A percentile compares a stretch with the other conserved stretches of the same genome.
These are phyloP conservation scores for Sugiyamaella xylanicola DNA, from an alignment of 1,139 yeast species.

Conservation along the genomic window DNA sequence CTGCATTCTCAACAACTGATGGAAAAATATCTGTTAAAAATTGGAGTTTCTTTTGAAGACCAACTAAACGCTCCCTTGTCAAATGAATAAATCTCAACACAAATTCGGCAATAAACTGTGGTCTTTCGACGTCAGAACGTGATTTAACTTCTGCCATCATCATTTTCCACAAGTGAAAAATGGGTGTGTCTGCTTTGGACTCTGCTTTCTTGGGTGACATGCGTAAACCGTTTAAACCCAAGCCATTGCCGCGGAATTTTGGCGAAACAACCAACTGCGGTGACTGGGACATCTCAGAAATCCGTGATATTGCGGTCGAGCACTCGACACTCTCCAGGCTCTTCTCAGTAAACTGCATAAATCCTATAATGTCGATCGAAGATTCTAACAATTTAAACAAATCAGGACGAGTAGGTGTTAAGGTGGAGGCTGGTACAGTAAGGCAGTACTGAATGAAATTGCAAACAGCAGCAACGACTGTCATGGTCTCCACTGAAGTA, in stretches of 20 bases:
- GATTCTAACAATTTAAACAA: constrained; percentile 21
- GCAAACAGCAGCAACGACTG: constrained; percentile 29
- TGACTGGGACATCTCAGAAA: not conserved
- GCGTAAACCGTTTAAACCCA: constrained; percentile 5
- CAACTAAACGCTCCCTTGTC: constrained; percentile 7
- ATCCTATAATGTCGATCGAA: constrained; percentile 27
- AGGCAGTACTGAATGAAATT: constrained; percentile 23
- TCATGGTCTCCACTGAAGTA: constrained; percentile 30
- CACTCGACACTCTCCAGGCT: constrained; percentile 3
- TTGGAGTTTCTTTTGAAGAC: constrained; percentile 3
- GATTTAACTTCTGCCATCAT: constrained; percentile 9
- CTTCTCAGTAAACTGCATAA: constrained; percentile 26
- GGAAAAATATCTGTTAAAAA: constrained; percentile 8
- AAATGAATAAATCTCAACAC: constrained; percentile 8
- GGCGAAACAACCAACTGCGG: constrained; percentile 13
- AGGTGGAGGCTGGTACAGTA: not conserved
- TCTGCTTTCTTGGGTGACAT: constrained; percentile 9
- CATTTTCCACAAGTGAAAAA: constrained; percentile 22
- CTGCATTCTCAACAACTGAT: constrained; percentile 13
- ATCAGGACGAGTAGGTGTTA: not conserved
- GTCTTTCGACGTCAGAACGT: constrained; percentile 7
- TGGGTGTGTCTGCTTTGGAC: constrained; percentile 15
- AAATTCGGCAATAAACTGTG: constrained; percentile 8
- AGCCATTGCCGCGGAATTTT: constrained; percentile 4
- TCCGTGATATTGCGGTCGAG: not conserved